Percentiles rank a stretch among this genome's conserved stretches.
Conservation (phyloP, 768 basidiomycete genomes). For the Tubosaeta brunneosetosa region DNA sequence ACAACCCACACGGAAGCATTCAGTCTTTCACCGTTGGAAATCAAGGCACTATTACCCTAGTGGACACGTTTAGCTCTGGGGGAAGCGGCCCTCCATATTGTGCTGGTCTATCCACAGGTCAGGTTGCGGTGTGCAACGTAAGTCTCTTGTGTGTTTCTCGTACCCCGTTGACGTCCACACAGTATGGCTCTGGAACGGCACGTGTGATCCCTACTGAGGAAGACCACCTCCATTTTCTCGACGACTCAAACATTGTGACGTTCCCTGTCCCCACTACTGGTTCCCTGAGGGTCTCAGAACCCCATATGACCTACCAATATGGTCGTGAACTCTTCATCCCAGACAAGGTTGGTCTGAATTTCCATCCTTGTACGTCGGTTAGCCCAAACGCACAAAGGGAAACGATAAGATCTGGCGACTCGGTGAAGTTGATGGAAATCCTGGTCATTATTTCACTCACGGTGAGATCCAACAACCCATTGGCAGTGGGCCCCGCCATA, state of each 20-base stretch:
- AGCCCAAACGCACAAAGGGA: slow-evolving; percentile 38
- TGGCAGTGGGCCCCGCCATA: slow-evolving; percentile 64
- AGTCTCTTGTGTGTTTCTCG: slow-evolving; percentile 7
- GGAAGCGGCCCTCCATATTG: slow-evolving; percentile 53
- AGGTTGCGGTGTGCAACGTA: slow-evolving; percentile 59
- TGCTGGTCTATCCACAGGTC: slow-evolving; percentile 46
- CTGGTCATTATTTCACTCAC: slow-evolving; percentile 49
- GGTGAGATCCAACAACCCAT: slow-evolving; percentile 56
- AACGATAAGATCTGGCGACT: slow-evolving; percentile 68
- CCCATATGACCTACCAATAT: slow-evolving; percentile 62
- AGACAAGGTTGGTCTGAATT: slow-evolving; percentile 47
- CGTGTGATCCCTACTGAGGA: slow-evolving; percentile 45
- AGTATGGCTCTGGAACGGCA: slow-evolving; percentile 55
- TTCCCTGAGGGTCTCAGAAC: slow-evolving; percentile 42
- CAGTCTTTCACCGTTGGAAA: slow-evolving; percentile 53
- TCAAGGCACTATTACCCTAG: slow-evolving; percentile 41
- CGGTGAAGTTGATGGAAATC: slow-evolving; percentile 33
- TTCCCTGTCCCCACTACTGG: slow-evolving; percentile 45
- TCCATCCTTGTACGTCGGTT: background rate
- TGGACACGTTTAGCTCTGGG: slow-evolving; percentile 45
- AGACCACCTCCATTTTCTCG: slow-evolving; percentile 33
- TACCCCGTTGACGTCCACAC: background rate
- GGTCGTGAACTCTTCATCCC: slow-evolving; percentile 56
- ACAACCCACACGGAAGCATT: slow-evolving; percentile 34
- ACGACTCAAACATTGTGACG: slow-evolving; percentile 39